Evolutionary conservation across 495 filamentous ascomycete species (phyloP).

Genomic region (Talaromyces wortmannii): DNA sequence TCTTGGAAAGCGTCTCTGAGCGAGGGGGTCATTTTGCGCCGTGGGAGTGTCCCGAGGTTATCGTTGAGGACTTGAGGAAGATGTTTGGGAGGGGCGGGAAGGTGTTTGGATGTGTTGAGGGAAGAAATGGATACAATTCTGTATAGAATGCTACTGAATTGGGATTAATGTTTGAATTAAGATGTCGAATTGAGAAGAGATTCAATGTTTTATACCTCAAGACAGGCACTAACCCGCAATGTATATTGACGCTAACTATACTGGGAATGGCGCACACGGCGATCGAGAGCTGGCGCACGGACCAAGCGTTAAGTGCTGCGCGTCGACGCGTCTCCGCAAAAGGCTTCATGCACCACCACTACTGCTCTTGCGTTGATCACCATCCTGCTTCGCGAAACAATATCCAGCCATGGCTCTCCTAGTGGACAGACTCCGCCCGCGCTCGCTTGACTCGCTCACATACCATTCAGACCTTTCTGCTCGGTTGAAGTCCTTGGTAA

Average conservation of each 20-base stretch:
- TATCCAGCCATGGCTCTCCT: conserved; percentile 60
- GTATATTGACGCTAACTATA: too few species aligned
- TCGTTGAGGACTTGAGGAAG: conserved; percentile 45
- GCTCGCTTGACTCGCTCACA: conserved; percentile 75
- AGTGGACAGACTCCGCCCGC: conserved; percentile 92
- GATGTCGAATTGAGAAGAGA: too few species aligned
- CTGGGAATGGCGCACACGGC: background rate
- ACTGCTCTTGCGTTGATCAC: too few species aligned
- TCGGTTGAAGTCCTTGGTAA: conserved; percentile 81
- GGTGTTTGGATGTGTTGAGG: conserved; percentile 22
- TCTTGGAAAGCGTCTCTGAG: conserved; percentile 44
- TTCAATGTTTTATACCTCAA: background rate
- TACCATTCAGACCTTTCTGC: conserved; percentile 88
- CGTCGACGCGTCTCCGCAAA: conserved; percentile 24
- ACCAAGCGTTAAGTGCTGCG: conserved; percentile 34
- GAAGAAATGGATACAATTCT: conserved; percentile 16
- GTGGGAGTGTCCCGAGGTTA: conserved; percentile 46
- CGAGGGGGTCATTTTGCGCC: conserved; percentile 60
- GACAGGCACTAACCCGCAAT: background rate
- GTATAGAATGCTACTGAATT: background rate
- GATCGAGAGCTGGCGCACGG: conserved; percentile 21
- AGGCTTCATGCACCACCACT: background rate
- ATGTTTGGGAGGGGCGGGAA: conserved; percentile 47
- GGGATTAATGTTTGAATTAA: too few species aligned
- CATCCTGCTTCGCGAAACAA: background rate